A percentile compares a stretch with the other conserved stretches of the same genome.
phyloP scores from a whole-genome alignment of 768 basidiomycete species.

The Xerocomellus amylosporus region DNA sequence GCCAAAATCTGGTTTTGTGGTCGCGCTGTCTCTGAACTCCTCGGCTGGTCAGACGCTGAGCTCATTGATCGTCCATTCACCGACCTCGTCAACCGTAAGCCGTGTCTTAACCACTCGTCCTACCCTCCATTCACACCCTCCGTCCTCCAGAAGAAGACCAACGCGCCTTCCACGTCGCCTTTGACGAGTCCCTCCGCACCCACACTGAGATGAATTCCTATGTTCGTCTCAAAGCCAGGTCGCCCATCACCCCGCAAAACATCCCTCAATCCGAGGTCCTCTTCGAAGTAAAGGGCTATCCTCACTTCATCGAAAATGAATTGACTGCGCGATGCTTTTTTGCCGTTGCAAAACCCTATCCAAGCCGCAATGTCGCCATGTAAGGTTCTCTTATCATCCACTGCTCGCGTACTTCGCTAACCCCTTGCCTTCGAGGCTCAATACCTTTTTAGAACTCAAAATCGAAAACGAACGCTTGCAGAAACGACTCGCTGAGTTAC shows the following conservation, averaged over 20 bases:
- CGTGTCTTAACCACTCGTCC: constrained; percentile 12
- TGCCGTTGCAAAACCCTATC: constrained; percentile 72
- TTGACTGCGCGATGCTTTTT: constrained; percentile 61
- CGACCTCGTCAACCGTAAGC: constrained; percentile 61
- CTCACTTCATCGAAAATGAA: constrained; percentile 45
- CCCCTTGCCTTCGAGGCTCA: constrained; percentile 45
- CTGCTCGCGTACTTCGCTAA: neutral
- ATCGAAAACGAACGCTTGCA: constrained; percentile 81
- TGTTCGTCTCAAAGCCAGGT: constrained; percentile 56
- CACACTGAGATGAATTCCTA: constrained; percentile 54
- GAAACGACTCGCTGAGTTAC: constrained; percentile 51
- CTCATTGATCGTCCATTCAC: constrained; percentile 64
- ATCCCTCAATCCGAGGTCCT: constrained; percentile 47
- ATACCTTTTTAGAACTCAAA: constrained; percentile 79
- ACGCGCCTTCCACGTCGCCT: constrained; percentile 41
- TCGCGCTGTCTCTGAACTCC: constrained; percentile 61
- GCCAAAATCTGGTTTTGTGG: constrained; percentile 70
- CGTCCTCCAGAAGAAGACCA: constrained; percentile 54
- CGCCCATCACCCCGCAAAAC: constrained; percentile 25
- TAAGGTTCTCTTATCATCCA: constrained; percentile 29
- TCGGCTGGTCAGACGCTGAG: constrained; percentile 76
- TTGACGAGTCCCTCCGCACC: constrained; percentile 53
- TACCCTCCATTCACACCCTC: neutral
- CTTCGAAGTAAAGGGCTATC: constrained; percentile 69
- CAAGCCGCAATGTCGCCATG: constrained; percentile 69